Base-by-base conservation (phyloP, 768 basidiomycete genomes). In the Amanita inopinata region DNA sequence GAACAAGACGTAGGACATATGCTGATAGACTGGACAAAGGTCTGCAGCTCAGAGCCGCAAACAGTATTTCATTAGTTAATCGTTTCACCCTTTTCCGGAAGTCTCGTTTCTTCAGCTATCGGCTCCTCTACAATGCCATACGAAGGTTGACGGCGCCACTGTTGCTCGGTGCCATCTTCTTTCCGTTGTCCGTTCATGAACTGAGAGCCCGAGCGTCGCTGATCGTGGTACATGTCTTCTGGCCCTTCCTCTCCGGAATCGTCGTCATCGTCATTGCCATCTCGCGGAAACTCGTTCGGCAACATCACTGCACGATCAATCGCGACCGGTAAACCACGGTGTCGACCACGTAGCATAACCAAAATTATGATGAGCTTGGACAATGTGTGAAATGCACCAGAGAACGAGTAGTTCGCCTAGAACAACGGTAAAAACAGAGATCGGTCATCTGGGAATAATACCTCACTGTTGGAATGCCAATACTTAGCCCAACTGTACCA, bases 261-360 rank as follows among this genome's bases (percentile, higher is more conserved):
- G 1, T 23, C 22, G 11, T 33, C 20, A 25, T 43, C 45, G 15
- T 42, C 36, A 33, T 35, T 36, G 11, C 52, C 51, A 6, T 44
- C 32, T 25, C 54, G 54, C 47, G 67, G 52, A 46, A 74, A 74
- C 45, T 88, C 87, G 25, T 65, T 66, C 0, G 88, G 90, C 12
- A 92, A 69, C 56, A 93, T 70, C 39, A 93, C 74, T 0, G 91
- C 87, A 40, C 91, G 78, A 60, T 91, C 88, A 35, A 92, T 89
- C 6, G 87, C 89, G 15, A 86, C 81, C 0, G 88, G 88, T 5
- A 91, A 64, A 27, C 89, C 88, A 35, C 92, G 81, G 59, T 97
- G 92, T 9, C 90, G 76, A 5, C 92, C 91, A 45, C 96, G 84
- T 47, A 99, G 72, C 89, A 98, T 98, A 51, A 98, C 90, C 7